Percentiles rank a stretch among this genome's conserved stretches.
Evolutionary conservation across 306 rosid species (phyloP).

Genomic region (Phaseolus lunatus): DNA sequence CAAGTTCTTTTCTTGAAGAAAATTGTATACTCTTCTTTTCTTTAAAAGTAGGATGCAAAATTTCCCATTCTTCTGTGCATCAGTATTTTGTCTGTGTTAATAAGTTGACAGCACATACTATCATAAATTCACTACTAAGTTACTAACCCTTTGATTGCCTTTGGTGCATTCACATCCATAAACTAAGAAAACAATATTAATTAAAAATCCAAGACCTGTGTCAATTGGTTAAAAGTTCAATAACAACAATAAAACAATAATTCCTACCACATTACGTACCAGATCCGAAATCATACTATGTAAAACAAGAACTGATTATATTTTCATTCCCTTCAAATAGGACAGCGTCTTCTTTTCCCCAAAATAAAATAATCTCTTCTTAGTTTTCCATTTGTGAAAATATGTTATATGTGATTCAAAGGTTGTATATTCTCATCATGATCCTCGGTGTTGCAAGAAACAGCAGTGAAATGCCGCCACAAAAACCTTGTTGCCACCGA

Average conservation of each 20-base stretch:
- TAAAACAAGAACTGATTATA: not conserved
- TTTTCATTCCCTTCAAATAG: not conserved
- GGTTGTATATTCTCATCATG: not conserved
- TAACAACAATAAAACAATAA: not conserved
- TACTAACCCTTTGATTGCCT: not conserved
- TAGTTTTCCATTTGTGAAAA: not conserved
- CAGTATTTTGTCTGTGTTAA: not conserved
- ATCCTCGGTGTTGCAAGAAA: not conserved
- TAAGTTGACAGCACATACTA: conserved; percentile 3
- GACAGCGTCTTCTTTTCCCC: not conserved
- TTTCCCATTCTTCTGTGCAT: not conserved
- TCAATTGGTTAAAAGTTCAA: not conserved
- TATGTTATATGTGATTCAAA: not conserved
- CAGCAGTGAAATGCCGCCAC: not conserved
- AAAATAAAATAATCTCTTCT: too few species aligned
- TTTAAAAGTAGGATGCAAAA: not conserved
- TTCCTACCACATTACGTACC: not conserved
- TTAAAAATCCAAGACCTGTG: not conserved
- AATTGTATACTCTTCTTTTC: conserved; percentile 1
- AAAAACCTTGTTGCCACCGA: not conserved
- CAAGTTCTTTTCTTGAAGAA: not conserved
- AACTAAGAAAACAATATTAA: not conserved
- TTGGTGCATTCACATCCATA: conserved; percentile 3
- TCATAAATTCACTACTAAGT: conserved; percentile 20
- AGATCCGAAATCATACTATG: not conserved